Evolutionary conservation across 2,329 filamentous ascomycete genomes (phyloP).

Genomic region (Cytospora schulzeri): DNA sequence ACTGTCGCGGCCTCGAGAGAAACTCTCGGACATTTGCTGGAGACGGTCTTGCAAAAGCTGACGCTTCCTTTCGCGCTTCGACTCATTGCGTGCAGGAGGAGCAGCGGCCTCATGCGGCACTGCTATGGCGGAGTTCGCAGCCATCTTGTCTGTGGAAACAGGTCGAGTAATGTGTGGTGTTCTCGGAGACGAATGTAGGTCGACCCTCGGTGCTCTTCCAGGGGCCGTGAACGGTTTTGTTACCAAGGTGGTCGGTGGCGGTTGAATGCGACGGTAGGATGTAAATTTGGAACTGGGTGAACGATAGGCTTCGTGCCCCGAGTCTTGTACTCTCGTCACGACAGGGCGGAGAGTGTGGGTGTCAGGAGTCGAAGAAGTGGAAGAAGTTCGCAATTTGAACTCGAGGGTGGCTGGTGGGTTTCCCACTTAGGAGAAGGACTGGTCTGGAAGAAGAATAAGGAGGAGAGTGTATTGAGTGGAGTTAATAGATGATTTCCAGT

Average conservation of each 20-base stretch:
- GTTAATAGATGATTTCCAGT: conserved; percentile 4
- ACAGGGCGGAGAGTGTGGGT: not conserved
- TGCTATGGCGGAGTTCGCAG: conserved; percentile 23
- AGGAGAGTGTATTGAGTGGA: conserved; percentile 4
- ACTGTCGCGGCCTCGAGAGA: conserved; percentile 77
- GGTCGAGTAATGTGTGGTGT: not conserved
- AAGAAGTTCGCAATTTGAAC: not conserved
- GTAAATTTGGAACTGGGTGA: not conserved
- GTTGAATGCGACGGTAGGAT: not conserved
- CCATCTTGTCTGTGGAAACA: conserved; percentile 17
- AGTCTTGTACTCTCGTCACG: not conserved
- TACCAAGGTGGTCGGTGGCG: not conserved
- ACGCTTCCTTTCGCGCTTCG: conserved; percentile 89
- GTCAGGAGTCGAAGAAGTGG: not conserved
- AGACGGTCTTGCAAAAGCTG: conserved; percentile 81
- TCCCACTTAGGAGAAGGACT: conserved; percentile 1
- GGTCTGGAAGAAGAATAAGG: not conserved
- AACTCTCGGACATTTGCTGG: conserved; percentile 72
- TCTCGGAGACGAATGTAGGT: not conserved
- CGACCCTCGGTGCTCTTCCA: not conserved
- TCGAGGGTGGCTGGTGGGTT: conserved; percentile 8
- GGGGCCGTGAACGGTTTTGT: not conserved
- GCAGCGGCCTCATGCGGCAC: conserved; percentile 18
- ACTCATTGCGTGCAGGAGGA: conserved; percentile 41
- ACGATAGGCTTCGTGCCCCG: not conserved